Percentiles rank a stretch among this genome's conserved stretches.
phyloP scores from a whole-genome alignment of 1,284 basidiomycete genomes.

The Ustilago vetiveriae region DNA sequence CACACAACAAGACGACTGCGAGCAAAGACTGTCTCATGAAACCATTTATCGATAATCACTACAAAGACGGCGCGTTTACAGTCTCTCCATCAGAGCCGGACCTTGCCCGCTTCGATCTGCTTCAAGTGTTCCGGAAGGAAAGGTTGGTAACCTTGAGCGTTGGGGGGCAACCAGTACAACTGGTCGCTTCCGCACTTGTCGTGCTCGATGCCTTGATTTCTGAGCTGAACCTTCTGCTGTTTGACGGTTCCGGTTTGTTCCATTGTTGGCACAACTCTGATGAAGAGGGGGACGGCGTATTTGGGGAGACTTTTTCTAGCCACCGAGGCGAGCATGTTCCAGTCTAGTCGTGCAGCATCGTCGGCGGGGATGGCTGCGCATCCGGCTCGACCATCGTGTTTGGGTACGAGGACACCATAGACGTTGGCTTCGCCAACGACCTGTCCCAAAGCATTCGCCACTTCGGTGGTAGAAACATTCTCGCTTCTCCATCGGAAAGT shows the following conservation, averaged over 20 bases:
- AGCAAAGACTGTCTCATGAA: no score
- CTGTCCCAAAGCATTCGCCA: constrained; percentile 61
- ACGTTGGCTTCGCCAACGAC: constrained; percentile 66
- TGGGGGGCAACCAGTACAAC: constrained; percentile 60
- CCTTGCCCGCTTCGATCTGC: constrained; percentile 49
- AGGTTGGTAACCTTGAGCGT: constrained; percentile 47
- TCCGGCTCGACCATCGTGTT: constrained; percentile 66
- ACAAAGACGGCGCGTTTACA: no score
- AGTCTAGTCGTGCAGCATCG: constrained; percentile 46
- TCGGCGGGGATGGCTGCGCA: constrained; percentile 65
- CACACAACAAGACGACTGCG: neutral
- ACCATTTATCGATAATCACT: no score
- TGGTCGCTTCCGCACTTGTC: constrained; percentile 47
- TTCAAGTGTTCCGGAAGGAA: constrained; percentile 50
- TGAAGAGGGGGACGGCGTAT: constrained; percentile 67
- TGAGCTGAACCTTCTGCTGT: constrained; percentile 62
- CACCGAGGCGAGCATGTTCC: constrained; percentile 48
- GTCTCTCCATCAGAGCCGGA: constrained; percentile 39
- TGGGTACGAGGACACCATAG: constrained; percentile 66
- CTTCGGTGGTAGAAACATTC: constrained; percentile 66
- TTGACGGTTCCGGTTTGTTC: constrained; percentile 66
- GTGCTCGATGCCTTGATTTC: constrained; percentile 67
- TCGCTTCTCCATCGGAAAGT: constrained; percentile 66
- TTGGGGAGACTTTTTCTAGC: constrained; percentile 62
- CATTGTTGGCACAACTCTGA: constrained; percentile 62